Conservation (phyloP, 768 basidiomycete species). For the Leucosporidium creatinivorum region DNA sequence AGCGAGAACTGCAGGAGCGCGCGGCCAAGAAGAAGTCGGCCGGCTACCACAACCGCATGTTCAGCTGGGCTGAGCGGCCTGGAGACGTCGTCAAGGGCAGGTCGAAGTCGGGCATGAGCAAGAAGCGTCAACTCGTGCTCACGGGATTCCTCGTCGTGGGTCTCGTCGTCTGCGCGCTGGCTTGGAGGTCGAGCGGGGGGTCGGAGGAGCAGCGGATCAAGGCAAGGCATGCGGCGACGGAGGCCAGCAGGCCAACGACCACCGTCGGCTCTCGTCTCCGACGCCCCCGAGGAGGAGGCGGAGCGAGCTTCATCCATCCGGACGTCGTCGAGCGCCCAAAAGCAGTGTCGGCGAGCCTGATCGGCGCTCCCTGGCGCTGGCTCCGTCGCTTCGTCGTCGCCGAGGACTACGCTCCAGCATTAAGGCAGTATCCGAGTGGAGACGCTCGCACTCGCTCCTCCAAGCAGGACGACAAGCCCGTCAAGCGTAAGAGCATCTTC, state of each 20-base stretch:
- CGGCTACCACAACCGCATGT: slow-evolving; percentile 15
- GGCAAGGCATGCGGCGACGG: background rate
- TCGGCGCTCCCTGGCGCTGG: slow-evolving; percentile 11
- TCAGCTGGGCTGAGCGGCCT: slow-evolving; percentile 11
- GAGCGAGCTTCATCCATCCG: slow-evolving; percentile 23
- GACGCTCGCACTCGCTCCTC: background rate
- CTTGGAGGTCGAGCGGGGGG: background rate
- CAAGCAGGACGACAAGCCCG: background rate
- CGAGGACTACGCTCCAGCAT: background rate
- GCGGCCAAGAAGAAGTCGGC: slow-evolving; percentile 6
- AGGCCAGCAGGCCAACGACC: background rate
- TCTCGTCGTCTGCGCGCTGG: background rate
- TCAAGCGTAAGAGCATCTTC: slow-evolving; percentile 5
- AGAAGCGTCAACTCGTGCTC: background rate
- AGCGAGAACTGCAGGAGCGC: slow-evolving; percentile 17
- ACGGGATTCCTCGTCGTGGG: background rate
- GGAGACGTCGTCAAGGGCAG: background rate
- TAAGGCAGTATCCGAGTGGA: background rate
- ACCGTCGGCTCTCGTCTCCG: slow-evolving; percentile 3
- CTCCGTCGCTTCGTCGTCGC: background rate
- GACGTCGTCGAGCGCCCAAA: slow-evolving; percentile 19
- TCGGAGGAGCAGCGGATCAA: background rate
- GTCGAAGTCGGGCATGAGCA: background rate
- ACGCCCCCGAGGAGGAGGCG: background rate
- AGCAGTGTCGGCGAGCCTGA: background rate